Evolutionary conservation across 352 stramenopile species (phyloP).

Genomic region (Stephanocyclus meneghinianus): DNA sequence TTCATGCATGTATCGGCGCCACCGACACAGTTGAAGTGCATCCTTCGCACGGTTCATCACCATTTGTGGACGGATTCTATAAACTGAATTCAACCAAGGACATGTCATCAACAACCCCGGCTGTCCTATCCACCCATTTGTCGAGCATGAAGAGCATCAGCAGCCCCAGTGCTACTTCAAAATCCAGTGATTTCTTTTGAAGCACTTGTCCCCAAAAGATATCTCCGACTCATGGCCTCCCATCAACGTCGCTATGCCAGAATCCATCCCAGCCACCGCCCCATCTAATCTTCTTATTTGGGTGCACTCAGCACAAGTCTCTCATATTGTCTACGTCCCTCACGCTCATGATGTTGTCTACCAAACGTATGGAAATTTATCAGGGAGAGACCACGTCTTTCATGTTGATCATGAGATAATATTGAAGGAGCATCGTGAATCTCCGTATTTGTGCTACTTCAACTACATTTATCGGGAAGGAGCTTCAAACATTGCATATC

Average conservation of each 20-base stretch:
- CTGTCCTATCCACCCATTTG: neutral
- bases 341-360: neutral
- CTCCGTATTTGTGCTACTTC: neutral
- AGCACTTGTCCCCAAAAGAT: neutral
- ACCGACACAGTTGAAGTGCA: neutral
- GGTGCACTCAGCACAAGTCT: neutral
- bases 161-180: neutral
- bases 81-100: neutral
- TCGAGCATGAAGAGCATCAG: neutral
- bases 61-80: neutral
- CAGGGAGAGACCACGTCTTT: neutral
- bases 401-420: neutral
- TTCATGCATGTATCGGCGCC: neutral
- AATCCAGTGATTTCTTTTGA: neutral
- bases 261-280: neutral
- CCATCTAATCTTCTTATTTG: neutral
- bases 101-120: neutral
- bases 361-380: neutral
- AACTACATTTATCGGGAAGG: neutral
- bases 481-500: too few species aligned
- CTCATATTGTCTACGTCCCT: neutral
- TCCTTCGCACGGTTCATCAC: neutral
- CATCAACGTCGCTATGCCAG: neutral
- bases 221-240: neutral
- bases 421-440: neutral